phyloP scores from a whole-genome alignment of 1,284 basidiomycete genomes.

The Malassezia psittaci region DNA sequence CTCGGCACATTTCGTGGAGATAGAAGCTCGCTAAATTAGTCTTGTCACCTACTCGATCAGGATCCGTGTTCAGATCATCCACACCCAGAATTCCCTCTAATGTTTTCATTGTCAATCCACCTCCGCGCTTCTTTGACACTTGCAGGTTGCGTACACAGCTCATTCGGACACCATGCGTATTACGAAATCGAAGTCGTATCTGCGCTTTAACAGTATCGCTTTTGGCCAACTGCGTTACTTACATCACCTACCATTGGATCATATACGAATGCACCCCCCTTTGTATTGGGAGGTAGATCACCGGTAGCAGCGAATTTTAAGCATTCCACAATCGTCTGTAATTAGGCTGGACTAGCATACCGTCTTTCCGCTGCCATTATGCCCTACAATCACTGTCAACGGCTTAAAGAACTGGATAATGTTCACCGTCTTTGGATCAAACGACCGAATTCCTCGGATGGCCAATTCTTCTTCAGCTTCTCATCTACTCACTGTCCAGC shows the following conservation, averaged over 20 bases:
- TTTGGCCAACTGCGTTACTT: conserved; percentile 65
- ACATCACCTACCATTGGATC: conserved; percentile 63
- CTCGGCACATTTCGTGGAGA: conserved; percentile 53
- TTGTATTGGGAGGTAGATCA: conserved; percentile 92
- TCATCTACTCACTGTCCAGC: conserved; percentile 28
- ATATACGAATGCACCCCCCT: conserved; percentile 93
- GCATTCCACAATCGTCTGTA: conserved; percentile 87
- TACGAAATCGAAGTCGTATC: conserved; percentile 83
- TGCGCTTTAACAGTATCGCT: conserved; percentile 98
- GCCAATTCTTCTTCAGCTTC: conserved; percentile 31
- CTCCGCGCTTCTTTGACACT: conserved; percentile 65
- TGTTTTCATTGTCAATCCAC: conserved; percentile 87
- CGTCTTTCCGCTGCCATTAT: conserved; percentile 97
- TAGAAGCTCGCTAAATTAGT: conserved; percentile 37
- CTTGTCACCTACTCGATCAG: conserved; percentile 26
- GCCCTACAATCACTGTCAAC: conserved; percentile 95
- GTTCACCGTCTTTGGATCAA: conserved; percentile 73
- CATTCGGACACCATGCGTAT: conserved; percentile 66
- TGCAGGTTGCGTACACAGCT: conserved; percentile 85
- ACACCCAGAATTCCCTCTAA: conserved; percentile 78
- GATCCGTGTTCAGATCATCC: conserved; percentile 55
- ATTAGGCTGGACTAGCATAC: conserved; percentile 37
- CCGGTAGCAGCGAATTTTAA: conserved; percentile 98
- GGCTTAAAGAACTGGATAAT: conserved; percentile 96
- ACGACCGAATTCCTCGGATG: conserved; percentile 48